Evolutionary conservation across 179 eudicot genomes (phyloP).

Genomic region (Silene noctiflora): DNA sequence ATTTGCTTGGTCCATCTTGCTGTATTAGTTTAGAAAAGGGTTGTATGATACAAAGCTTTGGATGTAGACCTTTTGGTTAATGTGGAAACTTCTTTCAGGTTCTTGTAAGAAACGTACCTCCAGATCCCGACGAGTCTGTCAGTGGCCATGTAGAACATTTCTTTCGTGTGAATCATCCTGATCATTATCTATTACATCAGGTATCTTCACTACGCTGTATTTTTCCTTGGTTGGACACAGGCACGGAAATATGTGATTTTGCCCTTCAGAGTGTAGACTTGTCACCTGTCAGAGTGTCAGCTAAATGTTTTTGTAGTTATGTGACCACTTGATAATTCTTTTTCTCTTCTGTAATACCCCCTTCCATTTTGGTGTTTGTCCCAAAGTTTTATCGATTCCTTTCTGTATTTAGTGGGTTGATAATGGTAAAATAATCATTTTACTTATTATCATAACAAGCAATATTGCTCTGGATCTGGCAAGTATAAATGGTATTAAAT

Average conservation of each 20-base stretch:
- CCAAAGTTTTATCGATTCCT: neutral
- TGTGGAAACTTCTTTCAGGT: constrained; percentile 46
- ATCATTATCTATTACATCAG: constrained; percentile 81
- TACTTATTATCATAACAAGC: neutral
- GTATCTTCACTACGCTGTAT: constrained; percentile 35
- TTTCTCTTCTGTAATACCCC: neutral
- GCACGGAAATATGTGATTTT: neutral
- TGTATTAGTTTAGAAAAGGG: neutral
- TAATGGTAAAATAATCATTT: neutral
- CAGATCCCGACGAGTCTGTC: constrained; percentile 83
- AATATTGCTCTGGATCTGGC: neutral
- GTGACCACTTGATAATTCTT: neutral
- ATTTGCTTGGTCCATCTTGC: neutral
- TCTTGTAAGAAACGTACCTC: constrained; percentile 83
- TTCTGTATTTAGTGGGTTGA: neutral
- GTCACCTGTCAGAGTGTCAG: neutral
- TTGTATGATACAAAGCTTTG: neutral
- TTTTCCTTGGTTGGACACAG: neutral
- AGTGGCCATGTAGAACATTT: constrained; percentile 90
- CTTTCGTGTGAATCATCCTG: constrained; percentile 90
- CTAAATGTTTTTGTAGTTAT: neutral
- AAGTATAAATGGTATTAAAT: neutral
- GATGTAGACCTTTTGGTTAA: neutral
- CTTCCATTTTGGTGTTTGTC: neutral
- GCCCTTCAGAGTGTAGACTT: neutral